Base-by-base conservation (phyloP, 306 rosid species). In the Citrullus mucosospermus region DNA sequence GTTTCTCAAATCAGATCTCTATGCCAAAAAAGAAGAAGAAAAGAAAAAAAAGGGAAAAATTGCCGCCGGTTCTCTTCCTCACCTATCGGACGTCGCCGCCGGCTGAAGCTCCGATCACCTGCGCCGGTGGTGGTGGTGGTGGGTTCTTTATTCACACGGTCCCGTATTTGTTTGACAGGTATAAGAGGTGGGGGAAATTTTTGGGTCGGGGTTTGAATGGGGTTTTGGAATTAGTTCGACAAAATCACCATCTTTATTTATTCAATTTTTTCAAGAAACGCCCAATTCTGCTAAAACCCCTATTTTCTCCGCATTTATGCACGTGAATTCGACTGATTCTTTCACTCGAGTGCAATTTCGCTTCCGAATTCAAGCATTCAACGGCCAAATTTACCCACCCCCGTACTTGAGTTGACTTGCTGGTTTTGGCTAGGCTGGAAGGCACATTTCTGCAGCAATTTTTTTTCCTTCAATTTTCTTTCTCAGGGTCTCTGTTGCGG, bases 1-100 rank as follows among this genome's bases (percentile, higher is more conserved):
- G 10, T n/a, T 70, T 70, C 76, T 70, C 57, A 44, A 46, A 12
- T 13, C 76, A 44, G 20, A 70, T 70, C 76, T 70, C 76, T 44
- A 70, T 70, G 38, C 38, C 17, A 20, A 46, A 46, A 69, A 44
- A 0, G 10, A 69, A 0, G 10, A 69, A 43, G 8, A 44, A 43
- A n/a, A 41, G 10, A 8, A 68, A 22, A 22, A 22, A 4, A 22
- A 10, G 4, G 9, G 43, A 63, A n/a, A 9, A n/a, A 4, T 7
- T 2, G 76, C 76, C 76, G 38, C 57, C 76, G 76, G 38, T 70
- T 70, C 38, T 70, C 76, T 70, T 70, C 76, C 56, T 36, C 56
- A 13, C 76, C 75, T 0, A 14, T 14, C 57, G 76, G 57, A 46
- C 76, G 3, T 46, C 57, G 76, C 56, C 38, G 76, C 76, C 76